Percentiles rank a stretch among this genome's conserved stretches.
These are phyloP conservation scores for Laguncularia racemosa DNA, from an alignment of 345 rosid species.

Conservation along the genomic window DNA sequence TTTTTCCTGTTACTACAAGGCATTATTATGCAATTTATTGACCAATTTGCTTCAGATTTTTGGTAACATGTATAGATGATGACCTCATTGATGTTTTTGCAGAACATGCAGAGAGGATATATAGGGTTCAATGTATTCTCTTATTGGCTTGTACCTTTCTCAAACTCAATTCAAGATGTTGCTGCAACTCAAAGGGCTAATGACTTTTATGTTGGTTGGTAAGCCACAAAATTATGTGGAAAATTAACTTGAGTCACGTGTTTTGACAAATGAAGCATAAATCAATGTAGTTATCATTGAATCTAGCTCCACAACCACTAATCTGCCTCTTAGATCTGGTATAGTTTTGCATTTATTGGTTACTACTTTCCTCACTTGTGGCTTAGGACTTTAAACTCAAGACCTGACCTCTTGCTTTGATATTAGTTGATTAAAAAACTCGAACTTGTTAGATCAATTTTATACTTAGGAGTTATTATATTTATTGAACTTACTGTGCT, in stretches of 20 bases:
- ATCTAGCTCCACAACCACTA: not conserved
- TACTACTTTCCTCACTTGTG: no score
- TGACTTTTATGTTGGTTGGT: constrained; percentile 35
- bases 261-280: not conserved
- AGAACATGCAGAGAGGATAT: constrained; percentile 22
- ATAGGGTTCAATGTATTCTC: constrained; percentile 26
- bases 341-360: no score
- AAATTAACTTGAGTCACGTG: not conserved
- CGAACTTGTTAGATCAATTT: no score
- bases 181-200: constrained; percentile 33
- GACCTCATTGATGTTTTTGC: constrained; percentile 4
- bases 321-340: no score
- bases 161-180: constrained; percentile 23
- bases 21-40: no score
- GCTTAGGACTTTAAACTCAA: no score
- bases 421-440: no score
- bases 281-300: not conserved
- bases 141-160: constrained; percentile 9
- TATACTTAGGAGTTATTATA: no score
- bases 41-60: no score
- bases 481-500: no score
- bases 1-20: not conserved
- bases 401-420: no score
- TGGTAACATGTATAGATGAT: not conserved
- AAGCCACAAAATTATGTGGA: constrained; percentile 2